Evolutionary conservation across 345 rosid species (phyloP).

Genomic region (Melaleuca alternifolia): DNA sequence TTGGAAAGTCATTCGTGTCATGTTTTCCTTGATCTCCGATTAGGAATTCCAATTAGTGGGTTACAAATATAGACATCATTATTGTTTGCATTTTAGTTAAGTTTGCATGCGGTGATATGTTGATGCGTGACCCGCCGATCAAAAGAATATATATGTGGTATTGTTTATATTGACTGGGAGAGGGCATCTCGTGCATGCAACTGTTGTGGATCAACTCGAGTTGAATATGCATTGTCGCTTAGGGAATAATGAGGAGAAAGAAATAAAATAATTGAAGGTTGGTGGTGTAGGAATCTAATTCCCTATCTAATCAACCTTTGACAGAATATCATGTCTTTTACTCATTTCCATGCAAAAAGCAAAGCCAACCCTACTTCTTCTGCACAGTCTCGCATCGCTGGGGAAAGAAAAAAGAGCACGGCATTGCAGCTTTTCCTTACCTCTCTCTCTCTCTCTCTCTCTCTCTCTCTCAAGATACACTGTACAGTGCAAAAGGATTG

Average conservation of each 20-base stretch:
- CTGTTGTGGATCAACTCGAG: neutral
- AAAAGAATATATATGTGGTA: neutral
- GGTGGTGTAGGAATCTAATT: slow-evolving; percentile 45
- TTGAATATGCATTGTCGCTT: neutral
- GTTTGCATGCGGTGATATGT: neutral
- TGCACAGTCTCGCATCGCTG: neutral
- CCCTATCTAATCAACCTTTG: slow-evolving; percentile 27
- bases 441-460: neutral
- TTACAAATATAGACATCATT: neutral
- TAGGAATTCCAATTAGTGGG: neutral
- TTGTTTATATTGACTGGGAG: neutral
- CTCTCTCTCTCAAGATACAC: neutral
- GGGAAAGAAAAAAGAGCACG: neutral
- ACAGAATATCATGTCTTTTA: slow-evolving; percentile 15
- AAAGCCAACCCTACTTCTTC: slow-evolving; percentile 3
- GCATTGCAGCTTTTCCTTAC: slow-evolving; percentile 16
- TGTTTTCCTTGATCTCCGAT: neutral
- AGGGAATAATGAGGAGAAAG: neutral
- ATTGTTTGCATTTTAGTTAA: neutral
- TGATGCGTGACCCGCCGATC: neutral
- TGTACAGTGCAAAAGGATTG: neutral
- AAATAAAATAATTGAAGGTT: neutral
- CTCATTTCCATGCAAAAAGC: slow-evolving; percentile 28
- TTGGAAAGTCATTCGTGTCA: neutral
- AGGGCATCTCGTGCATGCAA: neutral